Percentiles rank a stretch among this genome's conserved stretches.
phyloP scores from a whole-genome alignment of 805 yeast genomes.

The Starmerella lactis-condensi region DNA sequence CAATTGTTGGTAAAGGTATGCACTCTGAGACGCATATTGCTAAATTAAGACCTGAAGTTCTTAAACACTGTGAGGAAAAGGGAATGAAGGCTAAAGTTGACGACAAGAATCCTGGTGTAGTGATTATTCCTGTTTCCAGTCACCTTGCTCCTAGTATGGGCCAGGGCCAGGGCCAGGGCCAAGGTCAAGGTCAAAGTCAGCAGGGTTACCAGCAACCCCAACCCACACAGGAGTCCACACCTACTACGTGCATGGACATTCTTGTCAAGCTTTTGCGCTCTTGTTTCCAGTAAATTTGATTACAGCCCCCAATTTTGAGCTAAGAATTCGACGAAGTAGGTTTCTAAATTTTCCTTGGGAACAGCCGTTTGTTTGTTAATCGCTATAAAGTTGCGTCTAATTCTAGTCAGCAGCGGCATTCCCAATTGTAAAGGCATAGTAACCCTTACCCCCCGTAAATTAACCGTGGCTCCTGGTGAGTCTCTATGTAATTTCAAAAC shows the following conservation, averaged over 20 bases:
- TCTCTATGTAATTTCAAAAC: conserved; percentile 46
- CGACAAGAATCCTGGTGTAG: conserved; percentile 59
- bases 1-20: conserved; percentile 83
- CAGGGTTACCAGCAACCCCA: conserved; percentile 14
- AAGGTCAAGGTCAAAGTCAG: conserved; percentile 18
- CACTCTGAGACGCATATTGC: conserved; percentile 73
- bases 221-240: conserved; percentile 11
- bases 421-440: conserved; percentile 50
- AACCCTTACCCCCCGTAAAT: conserved; percentile 28
- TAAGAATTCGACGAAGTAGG: conserved; percentile 62
- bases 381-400: conserved; percentile 65
- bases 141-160: neutral
- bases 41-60: conserved; percentile 77
- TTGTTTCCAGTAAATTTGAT: too few species aligned
- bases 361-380: conserved; percentile 64
- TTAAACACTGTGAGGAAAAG: conserved; percentile 51
- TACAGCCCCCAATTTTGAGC: conserved; percentile 45
- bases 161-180: conserved; percentile 5
- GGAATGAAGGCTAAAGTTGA: conserved; percentile 45
- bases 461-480: conserved; percentile 22
- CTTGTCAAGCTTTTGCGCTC: too few species aligned
- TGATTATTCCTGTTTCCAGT: conserved; percentile 42
- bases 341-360: conserved; percentile 47
- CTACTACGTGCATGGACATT: too few species aligned
- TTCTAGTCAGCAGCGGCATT: conserved; percentile 62